Conservation (phyloP, 345 rosid species). For the Rhizophora apiculata region DNA sequence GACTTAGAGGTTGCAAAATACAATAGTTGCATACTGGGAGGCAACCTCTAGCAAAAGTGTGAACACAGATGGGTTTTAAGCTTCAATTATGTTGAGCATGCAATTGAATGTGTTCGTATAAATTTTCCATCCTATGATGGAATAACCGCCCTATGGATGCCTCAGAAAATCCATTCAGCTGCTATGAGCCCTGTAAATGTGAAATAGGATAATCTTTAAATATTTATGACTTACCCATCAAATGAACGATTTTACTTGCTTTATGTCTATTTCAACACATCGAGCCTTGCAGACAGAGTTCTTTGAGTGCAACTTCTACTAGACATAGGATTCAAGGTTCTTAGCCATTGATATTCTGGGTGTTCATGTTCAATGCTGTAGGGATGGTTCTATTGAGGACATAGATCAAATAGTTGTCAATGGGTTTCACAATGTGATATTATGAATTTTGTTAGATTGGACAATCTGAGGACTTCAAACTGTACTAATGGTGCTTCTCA, state of each 20-base stretch:
- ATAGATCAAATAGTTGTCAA: background rate
- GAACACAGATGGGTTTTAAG: no score
- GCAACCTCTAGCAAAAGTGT: background rate
- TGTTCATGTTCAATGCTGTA: background rate
- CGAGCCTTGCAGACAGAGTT: background rate
- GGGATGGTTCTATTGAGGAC: background rate
- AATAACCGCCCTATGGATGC: no score
- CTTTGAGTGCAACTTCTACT: background rate
- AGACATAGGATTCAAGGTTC: no score
- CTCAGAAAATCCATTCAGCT: background rate
- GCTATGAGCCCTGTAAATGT: background rate
- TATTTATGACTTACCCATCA: no score
- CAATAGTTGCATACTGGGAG: background rate
- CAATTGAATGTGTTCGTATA: background rate
- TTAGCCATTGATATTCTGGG: background rate
- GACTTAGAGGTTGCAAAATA: background rate
- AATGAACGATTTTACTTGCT: no score
- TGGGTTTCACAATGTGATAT: slow-evolving; percentile 12
- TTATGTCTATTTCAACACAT: background rate
- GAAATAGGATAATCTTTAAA: no score
- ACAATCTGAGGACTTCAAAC: slow-evolving; percentile 39
- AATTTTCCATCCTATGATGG: background rate
- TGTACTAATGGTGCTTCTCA: slow-evolving; percentile 29
- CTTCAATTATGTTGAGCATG: background rate
- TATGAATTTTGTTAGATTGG: slow-evolving; percentile 49